phyloP scores from a whole-genome alignment of 352 stramenopile genomes.

The Pythium insidiosum region DNA sequence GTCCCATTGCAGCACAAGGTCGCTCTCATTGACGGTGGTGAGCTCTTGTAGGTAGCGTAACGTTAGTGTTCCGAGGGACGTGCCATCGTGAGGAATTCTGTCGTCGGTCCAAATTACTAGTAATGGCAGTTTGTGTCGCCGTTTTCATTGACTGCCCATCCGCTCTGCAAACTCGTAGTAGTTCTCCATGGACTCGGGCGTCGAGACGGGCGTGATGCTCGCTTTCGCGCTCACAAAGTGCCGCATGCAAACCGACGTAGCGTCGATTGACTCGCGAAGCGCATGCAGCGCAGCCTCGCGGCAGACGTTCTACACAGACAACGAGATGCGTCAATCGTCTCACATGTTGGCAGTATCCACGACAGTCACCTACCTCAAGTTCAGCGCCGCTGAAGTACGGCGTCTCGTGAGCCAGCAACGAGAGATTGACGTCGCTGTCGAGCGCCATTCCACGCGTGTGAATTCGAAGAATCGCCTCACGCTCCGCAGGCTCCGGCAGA shows the following conservation, averaged over 20 bases:
- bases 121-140: neutral
- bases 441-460: constrained; percentile 62
- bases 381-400: constrained; percentile 80
- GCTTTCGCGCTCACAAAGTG: constrained; percentile 53
- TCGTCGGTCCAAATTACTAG: neutral
- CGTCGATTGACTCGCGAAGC: constrained; percentile 60
- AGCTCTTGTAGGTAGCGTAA: constrained; percentile 57
- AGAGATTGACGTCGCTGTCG: constrained; percentile 54
- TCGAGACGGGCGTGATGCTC: constrained; percentile 46
- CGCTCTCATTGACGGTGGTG: constrained; percentile 58
- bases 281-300: constrained; percentile 72
- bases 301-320: constrained; percentile 62
- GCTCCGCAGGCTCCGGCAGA: constrained; percentile 60
- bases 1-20: constrained; percentile 70
- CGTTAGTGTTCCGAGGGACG: too few relatives aligned
- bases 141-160: constrained; percentile 38
- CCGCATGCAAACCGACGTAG: constrained; percentile 34
- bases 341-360: neutral
- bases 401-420: constrained; percentile 35
- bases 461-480: constrained; percentile 67
- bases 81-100: too few relatives aligned
- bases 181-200: constrained; percentile 32
- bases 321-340: constrained; percentile 1
- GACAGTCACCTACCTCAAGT: constrained; percentile 48
- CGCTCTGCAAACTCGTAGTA: constrained; percentile 55